Percentiles rank a stretch among this genome's conserved stretches.
phyloP scores from a whole-genome alignment of 768 basidiomycete genomes.

The Podaxis carcinomalis region DNA sequence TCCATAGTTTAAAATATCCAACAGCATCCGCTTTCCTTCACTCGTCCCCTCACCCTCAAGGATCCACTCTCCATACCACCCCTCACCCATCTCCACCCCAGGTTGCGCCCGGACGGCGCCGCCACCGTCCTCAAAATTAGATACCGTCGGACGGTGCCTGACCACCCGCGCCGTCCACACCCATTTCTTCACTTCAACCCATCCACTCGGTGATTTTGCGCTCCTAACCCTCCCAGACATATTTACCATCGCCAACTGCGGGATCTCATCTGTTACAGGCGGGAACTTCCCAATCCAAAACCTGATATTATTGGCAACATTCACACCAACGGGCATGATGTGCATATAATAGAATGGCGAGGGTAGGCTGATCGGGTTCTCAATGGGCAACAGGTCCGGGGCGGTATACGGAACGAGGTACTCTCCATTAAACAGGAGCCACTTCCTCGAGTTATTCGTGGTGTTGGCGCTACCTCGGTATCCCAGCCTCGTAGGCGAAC shows the following conservation, averaged over 20 bases:
- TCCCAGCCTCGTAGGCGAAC: not conserved
- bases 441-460: constrained; percentile 30
- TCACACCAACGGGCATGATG: constrained; percentile 39
- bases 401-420: constrained; percentile 59
- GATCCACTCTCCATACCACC: constrained; percentile 76
- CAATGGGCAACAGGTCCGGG: constrained; percentile 48
- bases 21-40: constrained; percentile 53
- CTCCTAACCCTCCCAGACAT: constrained; percentile 48
- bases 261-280: constrained; percentile 33
- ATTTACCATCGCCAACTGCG: constrained; percentile 45
- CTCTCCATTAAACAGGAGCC: constrained; percentile 74
- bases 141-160: constrained; percentile 27
- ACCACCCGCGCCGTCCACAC: constrained; percentile 58
- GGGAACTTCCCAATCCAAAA: constrained; percentile 30
- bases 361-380: constrained; percentile 58
- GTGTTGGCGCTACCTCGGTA: not conserved
- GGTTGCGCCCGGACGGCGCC: not conserved
- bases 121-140: constrained; percentile 13
- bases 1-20: constrained; percentile 44
- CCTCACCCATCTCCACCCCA: constrained; percentile 44
- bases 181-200: constrained; percentile 54
- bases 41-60: constrained; percentile 75
- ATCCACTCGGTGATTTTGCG: constrained; percentile 56
- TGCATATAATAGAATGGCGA: constrained; percentile 77
- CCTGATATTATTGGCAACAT: constrained; percentile 23